Conservation (phyloP, 805 yeast genomes). For the Saccharomyces paradoxus region DNA sequence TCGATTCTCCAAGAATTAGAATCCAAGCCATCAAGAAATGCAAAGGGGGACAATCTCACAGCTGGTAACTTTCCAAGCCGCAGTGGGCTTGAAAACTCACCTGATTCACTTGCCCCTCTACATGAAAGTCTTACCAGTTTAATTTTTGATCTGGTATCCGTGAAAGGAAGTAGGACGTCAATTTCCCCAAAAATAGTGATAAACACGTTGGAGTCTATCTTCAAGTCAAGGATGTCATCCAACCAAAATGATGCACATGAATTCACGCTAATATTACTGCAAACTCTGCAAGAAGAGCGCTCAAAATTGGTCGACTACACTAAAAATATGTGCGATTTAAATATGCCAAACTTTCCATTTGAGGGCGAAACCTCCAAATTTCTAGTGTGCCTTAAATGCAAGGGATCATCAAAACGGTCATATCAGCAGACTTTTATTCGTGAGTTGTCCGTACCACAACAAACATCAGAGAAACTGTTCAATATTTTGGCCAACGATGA, state of each 20-base stretch:
- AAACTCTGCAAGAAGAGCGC: slow-evolving; percentile 66
- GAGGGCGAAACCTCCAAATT: slow-evolving; percentile 58
- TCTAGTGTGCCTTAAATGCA: slow-evolving; percentile 63
- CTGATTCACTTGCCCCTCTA: not conserved
- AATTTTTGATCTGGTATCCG: slow-evolving; percentile 49
- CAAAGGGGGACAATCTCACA: slow-evolving; percentile 2
- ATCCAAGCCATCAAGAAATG: slow-evolving; percentile 4
- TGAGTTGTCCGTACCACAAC: slow-evolving; percentile 67
- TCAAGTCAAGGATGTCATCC: slow-evolving; percentile 64
- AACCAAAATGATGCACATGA: slow-evolving; percentile 96
- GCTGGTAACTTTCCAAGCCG: not conserved
- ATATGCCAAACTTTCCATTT: slow-evolving; percentile 64
- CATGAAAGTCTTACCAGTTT: not conserved
- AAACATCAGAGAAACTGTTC: slow-evolving; percentile 38
- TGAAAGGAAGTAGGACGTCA: slow-evolving; percentile 44
- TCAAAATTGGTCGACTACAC: slow-evolving; percentile 33
- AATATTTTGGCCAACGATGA: slow-evolving; percentile 50
- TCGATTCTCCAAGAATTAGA: slow-evolving; percentile 21
- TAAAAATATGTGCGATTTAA: slow-evolving; percentile 10
- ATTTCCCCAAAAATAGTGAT: slow-evolving; percentile 75
- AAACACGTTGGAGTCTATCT: slow-evolving; percentile 61
- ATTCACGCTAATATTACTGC: slow-evolving; percentile 69
- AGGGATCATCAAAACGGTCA: slow-evolving; percentile 48
- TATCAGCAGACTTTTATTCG: slow-evolving; percentile 58
- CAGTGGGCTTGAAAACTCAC: not conserved